phyloP scores from a whole-genome alignment of 2,329 filamentous ascomycete genomes.

The Alternaria longipes region DNA sequence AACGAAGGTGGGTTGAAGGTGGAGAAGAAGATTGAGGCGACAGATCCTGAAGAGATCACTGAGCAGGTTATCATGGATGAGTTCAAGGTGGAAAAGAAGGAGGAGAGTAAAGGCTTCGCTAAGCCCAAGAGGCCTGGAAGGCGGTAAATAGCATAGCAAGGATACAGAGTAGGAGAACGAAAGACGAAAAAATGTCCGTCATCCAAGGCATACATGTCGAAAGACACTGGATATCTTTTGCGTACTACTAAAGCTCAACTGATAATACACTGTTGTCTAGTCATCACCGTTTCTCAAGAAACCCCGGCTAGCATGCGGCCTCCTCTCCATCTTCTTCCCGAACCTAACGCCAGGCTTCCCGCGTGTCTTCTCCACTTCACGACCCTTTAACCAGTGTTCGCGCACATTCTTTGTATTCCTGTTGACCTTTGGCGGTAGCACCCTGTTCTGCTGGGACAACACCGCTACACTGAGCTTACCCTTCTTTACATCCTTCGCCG shows the following conservation, averaged over 20 bases:
- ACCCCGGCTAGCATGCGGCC: slow-evolving; percentile 36
- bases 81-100: slow-evolving; percentile 73
- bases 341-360: slow-evolving; percentile 25
- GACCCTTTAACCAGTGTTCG: slow-evolving; percentile 56
- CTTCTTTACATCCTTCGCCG: slow-evolving; percentile 60
- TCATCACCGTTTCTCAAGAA: slow-evolving; percentile 45
- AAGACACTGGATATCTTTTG: slow-evolving; percentile 1
- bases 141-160: slow-evolving; percentile 39
- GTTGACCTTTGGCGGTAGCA: slow-evolving; percentile 57
- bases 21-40: slow-evolving; percentile 73
- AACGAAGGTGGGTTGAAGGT: slow-evolving; percentile 71
- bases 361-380: slow-evolving; percentile 43
- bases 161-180: neutral
- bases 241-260: neutral
- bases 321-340: slow-evolving; percentile 45
- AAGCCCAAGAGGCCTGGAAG: slow-evolving; percentile 82
- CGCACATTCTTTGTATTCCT: slow-evolving; percentile 43
- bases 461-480: slow-evolving; percentile 62
- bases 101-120: slow-evolving; percentile 74
- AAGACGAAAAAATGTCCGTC: neutral
- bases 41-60: slow-evolving; percentile 74
- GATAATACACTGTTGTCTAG: slow-evolving; percentile 9
- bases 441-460: slow-evolving; percentile 54
- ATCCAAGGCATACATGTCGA: neutral
- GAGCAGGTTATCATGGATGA: slow-evolving; percentile 72